Base-by-base conservation (phyloP, 2,329 filamentous ascomycete species). In the Trichoderma semiorbis region DNA sequence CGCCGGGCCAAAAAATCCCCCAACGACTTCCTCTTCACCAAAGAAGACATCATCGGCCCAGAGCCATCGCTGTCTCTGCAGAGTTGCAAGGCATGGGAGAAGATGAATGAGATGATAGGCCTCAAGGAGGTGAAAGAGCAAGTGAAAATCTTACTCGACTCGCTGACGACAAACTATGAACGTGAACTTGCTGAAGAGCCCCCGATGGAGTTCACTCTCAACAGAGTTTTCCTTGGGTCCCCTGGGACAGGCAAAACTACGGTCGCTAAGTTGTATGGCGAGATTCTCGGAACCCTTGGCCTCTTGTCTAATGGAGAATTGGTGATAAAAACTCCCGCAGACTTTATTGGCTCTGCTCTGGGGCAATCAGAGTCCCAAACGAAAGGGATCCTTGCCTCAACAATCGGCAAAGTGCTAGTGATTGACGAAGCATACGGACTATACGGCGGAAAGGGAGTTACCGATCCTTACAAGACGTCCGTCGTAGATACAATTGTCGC, bases 381-480 rank as follows among this genome's bases (percentile, higher is more conserved):
- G 0, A 95, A 93, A 74, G 90, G 84, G 0, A 94, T 95, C 7
- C 83, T 95, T 0, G 88, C 87, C 0, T 82, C 89, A 0, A 89
- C 91, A 0, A 74, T 86, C 0, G 93, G 93, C 0, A 95, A 95
- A 74, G 91, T 95, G 0, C 85, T 95, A 0, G 88, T 95, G 16
- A 94, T 95, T 3, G 93, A 95, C 73, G 93, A 96, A 77, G 92
- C 92, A 0, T 95, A 95, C 74, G 89, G 89, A 39, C 83, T 95
- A 0, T 87, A 85, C 60, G 79, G 81, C 1, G 82, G 82, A 0
- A 36, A 65, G 4, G 68, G 72, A 0, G 4, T 68, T 0, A 73
- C 72, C 0, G 81, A 83, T 16, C 78, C 80, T 0, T 94, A 81
- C 81, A 91, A 88, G 77, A 86, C 84, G 0, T 90, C 89, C 0